Percentiles rank a stretch among this genome's conserved stretches.
Conservation (phyloP, 2,329 filamentous ascomycete species). For the Ceratocystis ficicola region DNA sequence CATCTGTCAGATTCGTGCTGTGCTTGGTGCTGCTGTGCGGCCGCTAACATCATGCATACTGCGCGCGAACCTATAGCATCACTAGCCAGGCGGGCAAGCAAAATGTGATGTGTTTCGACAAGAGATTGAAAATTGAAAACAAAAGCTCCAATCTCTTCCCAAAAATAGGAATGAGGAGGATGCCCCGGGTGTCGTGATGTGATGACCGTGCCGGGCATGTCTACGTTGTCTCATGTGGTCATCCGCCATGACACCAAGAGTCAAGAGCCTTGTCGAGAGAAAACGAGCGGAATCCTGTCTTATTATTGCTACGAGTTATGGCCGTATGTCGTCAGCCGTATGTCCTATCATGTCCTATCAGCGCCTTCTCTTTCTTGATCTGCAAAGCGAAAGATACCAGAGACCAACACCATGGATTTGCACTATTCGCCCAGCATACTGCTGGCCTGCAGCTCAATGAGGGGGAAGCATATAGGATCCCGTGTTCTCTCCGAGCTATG, state of each 20-base stretch:
- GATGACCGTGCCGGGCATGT: no score
- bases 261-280: no score
- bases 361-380: no score
- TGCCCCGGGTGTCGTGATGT: no score
- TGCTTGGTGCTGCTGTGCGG: not conserved
- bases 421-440: not conserved
- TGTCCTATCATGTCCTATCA: no score
- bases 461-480: not conserved
- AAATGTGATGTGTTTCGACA: not conserved
- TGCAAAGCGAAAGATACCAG: no score
- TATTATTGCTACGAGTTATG: no score
- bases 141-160: not conserved
- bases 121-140: not conserved
- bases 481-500: not conserved
- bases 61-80: not conserved
- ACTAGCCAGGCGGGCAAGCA: not conserved
- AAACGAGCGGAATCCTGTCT: no score
- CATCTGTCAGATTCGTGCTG: slow-evolving; percentile 1
- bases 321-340: no score
- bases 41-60: not conserved
- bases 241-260: not conserved
- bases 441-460: not conserved
- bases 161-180: not conserved
- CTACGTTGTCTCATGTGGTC: not conserved
- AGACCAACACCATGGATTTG: no score